Conservation (phyloP, 129 eudicot species). For the Pittosporum tobira region DNA sequence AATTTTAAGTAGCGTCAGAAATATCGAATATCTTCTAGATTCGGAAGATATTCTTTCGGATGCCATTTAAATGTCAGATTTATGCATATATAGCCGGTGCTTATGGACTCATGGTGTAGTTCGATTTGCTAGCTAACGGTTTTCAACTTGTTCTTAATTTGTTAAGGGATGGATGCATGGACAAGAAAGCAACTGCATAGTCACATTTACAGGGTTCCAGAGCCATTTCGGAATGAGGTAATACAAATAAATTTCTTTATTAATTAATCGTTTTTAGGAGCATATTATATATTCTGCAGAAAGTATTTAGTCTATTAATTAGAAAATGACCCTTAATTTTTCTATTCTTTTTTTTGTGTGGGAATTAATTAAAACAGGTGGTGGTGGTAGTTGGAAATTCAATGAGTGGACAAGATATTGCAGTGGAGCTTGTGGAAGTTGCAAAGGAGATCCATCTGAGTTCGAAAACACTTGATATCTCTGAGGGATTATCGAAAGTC, state of each 20-base stretch:
- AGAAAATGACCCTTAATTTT: no score
- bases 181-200: constrained; percentile 75
- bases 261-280: background rate
- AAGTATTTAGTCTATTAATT: no score
- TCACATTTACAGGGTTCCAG: constrained; percentile 74
- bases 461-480: constrained; percentile 43
- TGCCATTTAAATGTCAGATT: no score
- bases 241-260: background rate
- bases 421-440: constrained; percentile 75
- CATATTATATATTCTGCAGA: no score
- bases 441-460: constrained; percentile 77
- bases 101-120: background rate
- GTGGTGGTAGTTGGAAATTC: constrained; percentile 89
- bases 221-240: constrained; percentile 75
- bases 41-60: no score
- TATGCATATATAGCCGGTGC: no score
- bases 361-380: constrained; percentile 32
- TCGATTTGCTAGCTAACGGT: background rate
- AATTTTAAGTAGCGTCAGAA: no score
- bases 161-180: constrained; percentile 72
- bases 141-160: background rate
- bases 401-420: constrained; percentile 78
- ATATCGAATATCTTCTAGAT: no score
- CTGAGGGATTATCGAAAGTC: constrained; percentile 69
- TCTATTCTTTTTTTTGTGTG: background rate